Evolutionary conservation across 495 filamentous ascomycete genomes (phyloP).

Genomic region (Cenococcum geophilum): DNA sequence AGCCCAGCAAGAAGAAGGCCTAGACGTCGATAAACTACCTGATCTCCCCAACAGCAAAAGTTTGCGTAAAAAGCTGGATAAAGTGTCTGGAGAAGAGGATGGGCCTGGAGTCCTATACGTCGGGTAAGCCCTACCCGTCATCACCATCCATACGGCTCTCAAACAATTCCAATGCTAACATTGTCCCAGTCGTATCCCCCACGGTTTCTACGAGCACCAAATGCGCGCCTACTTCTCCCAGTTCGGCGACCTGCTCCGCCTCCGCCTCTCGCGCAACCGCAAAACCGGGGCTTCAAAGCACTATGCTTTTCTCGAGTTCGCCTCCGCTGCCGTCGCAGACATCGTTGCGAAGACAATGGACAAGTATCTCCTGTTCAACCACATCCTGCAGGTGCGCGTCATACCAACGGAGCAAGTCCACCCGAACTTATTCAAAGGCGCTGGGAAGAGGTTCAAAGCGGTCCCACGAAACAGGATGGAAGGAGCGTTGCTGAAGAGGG

Average conservation of each 20-base stretch:
- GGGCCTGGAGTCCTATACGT: conserved; percentile 80
- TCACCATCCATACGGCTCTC: background rate
- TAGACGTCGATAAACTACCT: conserved; percentile 47
- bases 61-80: conserved; percentile 56
- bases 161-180: conserved; percentile 26
- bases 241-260: conserved; percentile 74
- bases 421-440: conserved; percentile 75
- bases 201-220: conserved; percentile 94
- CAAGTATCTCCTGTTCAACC: conserved; percentile 92
- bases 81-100: conserved; percentile 39
- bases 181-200: conserved; percentile 63
- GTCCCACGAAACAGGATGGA: conserved; percentile 80
- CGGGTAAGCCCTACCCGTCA: conserved; percentile 45
- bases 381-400: conserved; percentile 78
- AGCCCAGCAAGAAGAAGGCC: conserved; percentile 47
- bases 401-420: conserved; percentile 72
- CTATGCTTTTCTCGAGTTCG: conserved; percentile 90
- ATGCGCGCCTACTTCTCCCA: conserved; percentile 94
- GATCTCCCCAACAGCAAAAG: conserved; percentile 45
- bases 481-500: conserved; percentile 62
- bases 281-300: conserved; percentile 84
- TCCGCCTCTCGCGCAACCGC: conserved; percentile 85
- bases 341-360: conserved; percentile 93
- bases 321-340: conserved; percentile 66
- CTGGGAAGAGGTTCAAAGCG: conserved; percentile 79